phyloP scores from a whole-genome alignment of 2,329 filamentous ascomycete species.

The Pyricularia pennisetigena region DNA sequence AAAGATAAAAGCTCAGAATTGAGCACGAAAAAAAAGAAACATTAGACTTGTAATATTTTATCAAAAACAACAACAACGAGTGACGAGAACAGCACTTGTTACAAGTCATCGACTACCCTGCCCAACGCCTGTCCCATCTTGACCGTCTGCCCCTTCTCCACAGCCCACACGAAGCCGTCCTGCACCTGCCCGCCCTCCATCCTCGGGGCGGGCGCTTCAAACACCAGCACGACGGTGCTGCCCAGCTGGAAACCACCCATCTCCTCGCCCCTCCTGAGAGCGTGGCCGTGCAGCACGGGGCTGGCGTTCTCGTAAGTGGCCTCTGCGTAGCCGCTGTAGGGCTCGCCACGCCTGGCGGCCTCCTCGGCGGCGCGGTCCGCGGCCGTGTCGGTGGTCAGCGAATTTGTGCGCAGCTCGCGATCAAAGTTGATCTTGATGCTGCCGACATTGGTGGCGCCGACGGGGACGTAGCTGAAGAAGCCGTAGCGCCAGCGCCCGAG shows the following conservation, averaged over 20 bases:
- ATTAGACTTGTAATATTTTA: not conserved
- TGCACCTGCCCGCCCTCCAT: constrained; percentile 33
- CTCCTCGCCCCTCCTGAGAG: constrained; percentile 79
- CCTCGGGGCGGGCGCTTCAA: constrained; percentile 68
- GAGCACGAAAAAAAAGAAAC: not conserved
- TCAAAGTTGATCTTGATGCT: constrained; percentile 98
- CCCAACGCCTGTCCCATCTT: constrained; percentile 85
- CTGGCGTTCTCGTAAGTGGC: constrained; percentile 79
- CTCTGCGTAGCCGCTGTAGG: constrained; percentile 85
- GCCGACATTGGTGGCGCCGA: constrained; percentile 94
- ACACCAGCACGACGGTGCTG: constrained; percentile 89
- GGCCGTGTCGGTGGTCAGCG: constrained; percentile 81
- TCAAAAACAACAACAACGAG: not conserved
- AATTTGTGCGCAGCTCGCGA: constrained; percentile 85
- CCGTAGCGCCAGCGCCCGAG: constrained; percentile 93
- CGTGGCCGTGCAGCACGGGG: constrained; percentile 68
- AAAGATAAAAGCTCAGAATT: not conserved
- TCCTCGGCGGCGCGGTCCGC: constrained; percentile 79
- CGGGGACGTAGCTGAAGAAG: constrained; percentile 93
- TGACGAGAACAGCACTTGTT: constrained; percentile 1
- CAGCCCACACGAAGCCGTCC: constrained; percentile 74
- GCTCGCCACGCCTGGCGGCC: constrained; percentile 65
- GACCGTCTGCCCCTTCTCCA: constrained; percentile 79
- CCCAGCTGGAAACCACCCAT: constrained; percentile 98
- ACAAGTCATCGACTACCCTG: constrained; percentile 43